phyloP scores from a whole-genome alignment of 2,329 filamentous ascomycete genomes.

The Fusarium tricinctum region DNA sequence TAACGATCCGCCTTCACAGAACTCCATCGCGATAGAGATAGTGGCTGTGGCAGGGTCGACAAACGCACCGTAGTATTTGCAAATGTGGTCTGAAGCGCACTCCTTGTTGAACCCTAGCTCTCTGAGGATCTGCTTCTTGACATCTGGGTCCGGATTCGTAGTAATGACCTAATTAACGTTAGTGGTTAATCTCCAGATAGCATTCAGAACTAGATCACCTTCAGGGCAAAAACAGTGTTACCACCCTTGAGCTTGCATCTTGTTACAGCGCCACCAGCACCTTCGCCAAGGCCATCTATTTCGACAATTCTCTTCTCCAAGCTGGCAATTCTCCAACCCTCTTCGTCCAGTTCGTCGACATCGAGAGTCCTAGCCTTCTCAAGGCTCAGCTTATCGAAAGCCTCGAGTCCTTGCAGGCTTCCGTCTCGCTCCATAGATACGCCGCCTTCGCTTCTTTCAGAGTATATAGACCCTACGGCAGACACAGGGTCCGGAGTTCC shows the following conservation, averaged over 20 bases:
- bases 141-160: slow-evolving; percentile 95
- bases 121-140: slow-evolving; percentile 97
- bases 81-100: slow-evolving; percentile 95
- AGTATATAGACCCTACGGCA: slow-evolving; percentile 87
- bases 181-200: slow-evolving; percentile 25
- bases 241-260: slow-evolving; percentile 89
- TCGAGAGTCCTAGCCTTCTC: slow-evolving; percentile 88
- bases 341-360: slow-evolving; percentile 94
- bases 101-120: slow-evolving; percentile 98
- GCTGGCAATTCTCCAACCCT: slow-evolving; percentile 94
- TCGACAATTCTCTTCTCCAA: slow-evolving; percentile 89
- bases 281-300: slow-evolving; percentile 90
- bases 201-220: slow-evolving; percentile 70
- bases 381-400: slow-evolving; percentile 83
- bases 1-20: slow-evolving; percentile 95
- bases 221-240: slow-evolving; percentile 95
- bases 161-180: slow-evolving; percentile 84
- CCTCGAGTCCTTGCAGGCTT: slow-evolving; percentile 82
- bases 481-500: slow-evolving; percentile 88
- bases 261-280: slow-evolving; percentile 95
- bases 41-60: slow-evolving; percentile 96
- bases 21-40: slow-evolving; percentile 99
- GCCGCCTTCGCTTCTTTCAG: slow-evolving; percentile 81
- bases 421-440: slow-evolving; percentile 85
- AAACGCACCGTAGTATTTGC: slow-evolving; percentile 96